Evolutionary conservation across 1,284 basidiomycete genomes (phyloP), one percentile per base, ranked within the genome.

Genomic region (Kalmanozyma brasiliensis): DNA sequence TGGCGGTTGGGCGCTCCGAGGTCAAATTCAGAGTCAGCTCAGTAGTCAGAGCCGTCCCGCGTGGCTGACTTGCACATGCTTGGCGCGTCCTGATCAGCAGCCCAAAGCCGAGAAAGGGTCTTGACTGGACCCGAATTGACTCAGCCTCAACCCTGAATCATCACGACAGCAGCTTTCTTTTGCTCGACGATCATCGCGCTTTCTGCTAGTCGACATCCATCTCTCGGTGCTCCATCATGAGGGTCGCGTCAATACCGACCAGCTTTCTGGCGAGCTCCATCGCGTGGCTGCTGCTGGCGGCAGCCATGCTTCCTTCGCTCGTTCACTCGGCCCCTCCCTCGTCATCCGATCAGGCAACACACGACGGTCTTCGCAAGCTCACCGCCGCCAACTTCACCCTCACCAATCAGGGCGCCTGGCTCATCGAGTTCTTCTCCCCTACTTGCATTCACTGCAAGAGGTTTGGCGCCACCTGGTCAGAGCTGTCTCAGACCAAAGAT

Each of bases 381-480:
- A 73, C 73, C 3, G 52, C 61, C 7, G 43, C 70, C 48, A 80
- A 80, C 56, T 80, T 77, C 17, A 70, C 61, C 2, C 61, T 73
- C 43, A 74, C 67, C 16, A 38, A 65, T 14, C 37, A 73, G 3
- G 76, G 76, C 19, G 67, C 77, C 6, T 80, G 79, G 79, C 58
- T 81, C 24, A 71, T 81, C 48, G 79, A 81, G 62, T 81, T 77
- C 59, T 80, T 64, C 57, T 68, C 67, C 87, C 92, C 92, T 0
- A 90, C 88, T 70, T 94, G 92, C 78, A 79, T 81, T n/a, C 91
- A 93, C 78, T 94, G 92, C 82, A 86, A 85, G 36, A 73, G 83
- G 0, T 93, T 94, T 71, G 87, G 88, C 9, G 92, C 94, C 0
- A 93, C 89, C 30, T 98, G 94, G 93, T 85, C 87, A 33, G 84